Base-by-base conservation (phyloP, 257 asterid species). In the Solanum lycopersicoides region DNA sequence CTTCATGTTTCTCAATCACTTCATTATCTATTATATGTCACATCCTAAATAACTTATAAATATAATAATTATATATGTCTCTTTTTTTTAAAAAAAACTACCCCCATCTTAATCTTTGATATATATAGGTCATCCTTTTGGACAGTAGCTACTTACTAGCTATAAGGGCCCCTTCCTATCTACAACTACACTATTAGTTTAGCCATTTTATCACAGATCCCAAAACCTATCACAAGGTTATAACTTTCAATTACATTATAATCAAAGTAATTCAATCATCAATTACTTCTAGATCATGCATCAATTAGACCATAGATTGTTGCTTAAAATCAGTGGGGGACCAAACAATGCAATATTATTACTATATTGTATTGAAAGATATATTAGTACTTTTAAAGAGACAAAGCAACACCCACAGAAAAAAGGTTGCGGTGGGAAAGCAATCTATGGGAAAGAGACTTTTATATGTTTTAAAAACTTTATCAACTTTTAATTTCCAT, bases 361-460 rank as follows among this genome's bases (percentile, higher is more conserved):
- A 63, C 30, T 63, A 37, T 73, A 34, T 73, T 34, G 3, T 53
- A 79, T 25, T 16, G 84, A 30, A 45, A 80, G 41, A 45, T 42
- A 41, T 76, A 56, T n/a, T 34, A 34, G 13, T 37, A 41, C 74
- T 30, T 73, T 21, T 21, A 75, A 41, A 18, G 41, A 37, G 59
- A 63, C 63, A 75, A 45, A 74, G 76, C 87, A 59, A 75, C 47
- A 12, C 20, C 13, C 85, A 82, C 28, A 30, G 45, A 20, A 82
- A 82, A 30, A 75, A 84, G 83, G 88, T 84, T 84, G 77, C 83
- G 88, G 85, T 63, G 82, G 90, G 86, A 63, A 88, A 87, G 73
- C 86, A 84, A 80, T 34, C 63, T 23, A 75, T 21, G 74, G 88
- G 75, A 85, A 85, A 88, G 83, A 47, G 72, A 50, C 83, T 63